These are phyloP conservation scores for Russula lepida DNA, from an alignment of 768 basidiomycete species.

Conservation along the genomic window DNA sequence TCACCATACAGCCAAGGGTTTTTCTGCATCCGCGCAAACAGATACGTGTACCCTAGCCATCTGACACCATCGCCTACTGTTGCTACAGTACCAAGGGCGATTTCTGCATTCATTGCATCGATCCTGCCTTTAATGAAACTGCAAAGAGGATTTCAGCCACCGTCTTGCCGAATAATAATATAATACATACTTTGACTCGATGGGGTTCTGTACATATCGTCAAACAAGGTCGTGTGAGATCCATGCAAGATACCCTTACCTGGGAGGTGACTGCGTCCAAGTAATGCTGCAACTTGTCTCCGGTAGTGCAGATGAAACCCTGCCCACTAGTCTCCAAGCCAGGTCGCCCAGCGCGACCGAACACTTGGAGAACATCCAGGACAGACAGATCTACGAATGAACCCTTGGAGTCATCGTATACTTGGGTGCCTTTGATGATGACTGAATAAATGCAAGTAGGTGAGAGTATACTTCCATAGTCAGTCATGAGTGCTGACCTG, in stretches of 20 bases:
- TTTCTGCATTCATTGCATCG: conserved; percentile 92
- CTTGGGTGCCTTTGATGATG: conserved; percentile 93
- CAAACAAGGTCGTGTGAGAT: conserved; percentile 3
- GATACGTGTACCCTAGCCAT: conserved; percentile 96
- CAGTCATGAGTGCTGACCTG: conserved; percentile 43
- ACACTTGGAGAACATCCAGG: conserved; percentile 94
- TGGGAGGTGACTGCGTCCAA: conserved; percentile 82
- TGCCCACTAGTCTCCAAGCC: conserved; percentile 88
- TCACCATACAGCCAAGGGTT: conserved; percentile 83
- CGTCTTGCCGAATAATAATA: not conserved
- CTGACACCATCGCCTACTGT: conserved; percentile 78
- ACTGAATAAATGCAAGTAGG: conserved; percentile 37
- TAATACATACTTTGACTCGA: conserved; percentile 79
- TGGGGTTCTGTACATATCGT: conserved; percentile 57
- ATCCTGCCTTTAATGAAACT: conserved; percentile 77
- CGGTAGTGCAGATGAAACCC: conserved; percentile 92
- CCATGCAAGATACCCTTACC: conserved; percentile 31
- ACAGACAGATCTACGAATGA: conserved; percentile 88
- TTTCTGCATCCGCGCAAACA: conserved; percentile 89
- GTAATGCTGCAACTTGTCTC: conserved; percentile 89
- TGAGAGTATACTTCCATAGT: not conserved
- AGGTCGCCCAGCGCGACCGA: conserved; percentile 90
- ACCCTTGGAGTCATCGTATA: conserved; percentile 88
- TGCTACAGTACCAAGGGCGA: conserved; percentile 88
- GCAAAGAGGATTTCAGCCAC: not conserved